Conservation (phyloP, 768 basidiomycete species). For the Lyophyllum decastes region DNA sequence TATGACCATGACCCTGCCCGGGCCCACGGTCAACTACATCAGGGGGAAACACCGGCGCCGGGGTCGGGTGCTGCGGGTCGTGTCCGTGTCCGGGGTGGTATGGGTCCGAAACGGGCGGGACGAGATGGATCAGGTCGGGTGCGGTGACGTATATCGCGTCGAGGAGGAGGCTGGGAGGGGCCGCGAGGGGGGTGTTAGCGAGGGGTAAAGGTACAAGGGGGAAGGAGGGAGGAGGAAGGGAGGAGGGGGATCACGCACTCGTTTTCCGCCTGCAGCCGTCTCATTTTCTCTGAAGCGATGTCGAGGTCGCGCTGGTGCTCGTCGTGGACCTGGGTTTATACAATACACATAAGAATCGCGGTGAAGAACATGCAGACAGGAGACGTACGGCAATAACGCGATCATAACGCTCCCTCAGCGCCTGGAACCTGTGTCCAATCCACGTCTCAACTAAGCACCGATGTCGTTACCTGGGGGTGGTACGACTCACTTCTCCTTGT, state of each 20-base stretch:
- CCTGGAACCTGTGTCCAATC: slow-evolving; percentile 47
- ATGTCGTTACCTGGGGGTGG: no score
- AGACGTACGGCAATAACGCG: slow-evolving; percentile 39
- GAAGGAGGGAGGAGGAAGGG: not conserved
- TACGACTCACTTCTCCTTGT: slow-evolving; percentile 35
- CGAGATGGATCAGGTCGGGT: slow-evolving; percentile 14
- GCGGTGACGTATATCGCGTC: slow-evolving; percentile 31
- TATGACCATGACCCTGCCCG: no score
- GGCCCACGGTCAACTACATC: no score
- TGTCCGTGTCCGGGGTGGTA: no score
- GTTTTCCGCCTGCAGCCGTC: slow-evolving; percentile 50
- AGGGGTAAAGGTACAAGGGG: no score
- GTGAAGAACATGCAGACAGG: no score
- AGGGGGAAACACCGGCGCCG: no score
- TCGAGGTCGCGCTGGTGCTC: slow-evolving; percentile 39
- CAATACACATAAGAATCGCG: no score
- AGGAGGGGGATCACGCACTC: slow-evolving; percentile 33
- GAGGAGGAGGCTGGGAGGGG: slow-evolving; percentile 33
- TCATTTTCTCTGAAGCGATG: slow-evolving; percentile 37
- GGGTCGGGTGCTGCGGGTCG: no score
- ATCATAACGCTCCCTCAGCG: slow-evolving; percentile 47
- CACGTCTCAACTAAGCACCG: not conserved
- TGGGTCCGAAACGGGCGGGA: slow-evolving; percentile 1
- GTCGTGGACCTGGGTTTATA: slow-evolving; percentile 33
- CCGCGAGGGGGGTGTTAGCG: not conserved